Base-by-base conservation (phyloP, 495 filamentous ascomycete genomes). In the Cryomyces antarcticus region DNA sequence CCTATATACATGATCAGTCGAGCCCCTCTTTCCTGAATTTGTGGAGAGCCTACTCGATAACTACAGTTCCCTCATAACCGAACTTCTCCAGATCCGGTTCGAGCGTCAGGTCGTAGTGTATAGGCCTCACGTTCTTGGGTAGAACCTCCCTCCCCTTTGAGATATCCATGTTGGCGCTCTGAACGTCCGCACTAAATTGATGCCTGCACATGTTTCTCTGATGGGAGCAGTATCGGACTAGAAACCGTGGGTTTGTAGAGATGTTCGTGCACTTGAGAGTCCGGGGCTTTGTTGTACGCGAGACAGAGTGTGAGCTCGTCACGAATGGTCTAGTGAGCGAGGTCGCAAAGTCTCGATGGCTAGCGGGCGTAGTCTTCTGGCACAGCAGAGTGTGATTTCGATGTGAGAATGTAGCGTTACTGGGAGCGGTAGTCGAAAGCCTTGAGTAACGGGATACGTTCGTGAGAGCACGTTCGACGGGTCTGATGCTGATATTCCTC, bases 31-130 rank as follows among this genome's bases (percentile, higher is more conserved):
- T 30, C 37, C 5, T 24, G 41, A 27, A 41, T 28, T n/a, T 37
- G 38, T 13, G 31, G 17, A 31, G 38, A 43, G 58, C 69, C 35
- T 68, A 77, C 72, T 79, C 71, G 53, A 85, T 77, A 28, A 67
- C 60, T 7, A 80, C 77, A 41, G 62, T 72, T 34, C 80, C 80
- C 36, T 80, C 62, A 56, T 80, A 85, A 38, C 68, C 78, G 54
- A 81, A 73, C 44, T 70, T 75, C 43, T 71, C 61, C 47, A 85
- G 70, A 59, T 83, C 65, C 42, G 80, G 80, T 63, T 85, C 80
- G 28, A 85, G 63, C 13, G 73, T 78, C 39, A 85, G 62, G 57
- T 79, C 66, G 58, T 85, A 84, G 60, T 83, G 75, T 0, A 57
- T 59, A 7, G 80, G 77, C 59, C 74, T 78, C 44, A 78, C 73